Conservation (phyloP, 2,329 filamentous ascomycete species). For the Pseudogymnoascus sp. region DNA sequence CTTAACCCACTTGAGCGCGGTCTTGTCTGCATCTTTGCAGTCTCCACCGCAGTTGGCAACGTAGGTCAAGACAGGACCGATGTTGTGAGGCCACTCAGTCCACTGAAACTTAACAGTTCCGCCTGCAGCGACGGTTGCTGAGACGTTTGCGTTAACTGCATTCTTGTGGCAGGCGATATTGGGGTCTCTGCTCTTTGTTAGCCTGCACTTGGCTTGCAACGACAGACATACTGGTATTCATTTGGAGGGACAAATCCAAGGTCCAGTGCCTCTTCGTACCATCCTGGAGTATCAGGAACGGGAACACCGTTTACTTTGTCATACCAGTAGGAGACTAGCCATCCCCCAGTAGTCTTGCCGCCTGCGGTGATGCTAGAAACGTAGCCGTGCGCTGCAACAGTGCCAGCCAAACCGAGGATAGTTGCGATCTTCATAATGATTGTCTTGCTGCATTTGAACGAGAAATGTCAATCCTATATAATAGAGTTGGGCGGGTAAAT, state of each 20-base stretch:
- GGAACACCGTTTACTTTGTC: background rate
- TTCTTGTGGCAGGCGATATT: constrained; percentile 57
- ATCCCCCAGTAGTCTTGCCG: constrained; percentile 26
- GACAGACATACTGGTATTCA: constrained; percentile 32
- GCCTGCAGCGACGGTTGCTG: constrained; percentile 54
- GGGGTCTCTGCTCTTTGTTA: constrained; percentile 20
- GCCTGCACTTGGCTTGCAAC: background rate
- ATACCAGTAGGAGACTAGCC: background rate
- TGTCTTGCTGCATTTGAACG: background rate
- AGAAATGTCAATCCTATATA: background rate
- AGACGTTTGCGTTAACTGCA: constrained; percentile 42
- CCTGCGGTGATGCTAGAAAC: constrained; percentile 39
- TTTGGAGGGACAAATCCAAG: constrained; percentile 44
- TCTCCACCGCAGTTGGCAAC: constrained; percentile 31
- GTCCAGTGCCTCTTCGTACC: constrained; percentile 43
- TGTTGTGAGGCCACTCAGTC: constrained; percentile 60
- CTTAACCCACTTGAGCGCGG: constrained; percentile 18
- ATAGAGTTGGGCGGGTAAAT: background rate
- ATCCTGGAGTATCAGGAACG: constrained; percentile 37
- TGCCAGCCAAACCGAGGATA: constrained; percentile 23
- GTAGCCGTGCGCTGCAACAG: constrained; percentile 39
- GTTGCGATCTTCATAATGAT: constrained; percentile 5
- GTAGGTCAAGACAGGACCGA: constrained; percentile 31
- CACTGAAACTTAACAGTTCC: constrained; percentile 51
- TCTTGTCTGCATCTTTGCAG: constrained; percentile 35